Percentiles rank a stretch among this genome's conserved stretches.
Evolutionary conservation across 192 early-diverging fungal species (phyloP).

Genomic region (Paraglomus brasilianum): DNA sequence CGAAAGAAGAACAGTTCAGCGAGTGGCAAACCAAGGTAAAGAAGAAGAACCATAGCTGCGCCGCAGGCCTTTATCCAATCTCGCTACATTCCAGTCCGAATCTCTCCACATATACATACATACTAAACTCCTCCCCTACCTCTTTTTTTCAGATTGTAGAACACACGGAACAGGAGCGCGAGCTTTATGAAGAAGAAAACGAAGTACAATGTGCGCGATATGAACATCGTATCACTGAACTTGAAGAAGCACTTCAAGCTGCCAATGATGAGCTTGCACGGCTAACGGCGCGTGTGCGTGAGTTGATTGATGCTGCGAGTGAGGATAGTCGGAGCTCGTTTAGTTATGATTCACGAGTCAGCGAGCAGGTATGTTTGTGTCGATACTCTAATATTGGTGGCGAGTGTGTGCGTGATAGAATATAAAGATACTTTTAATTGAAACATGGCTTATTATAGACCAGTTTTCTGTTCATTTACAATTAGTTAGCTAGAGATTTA

Average conservation of each 20-base stretch:
- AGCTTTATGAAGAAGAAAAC: conserved; percentile 8
- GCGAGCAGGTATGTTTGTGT: too few relatives aligned
- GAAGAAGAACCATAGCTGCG: background rate
- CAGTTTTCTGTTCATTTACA: too few relatives aligned
- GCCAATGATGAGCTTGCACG: conserved; percentile 31
- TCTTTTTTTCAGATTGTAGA: conserved; percentile 14
- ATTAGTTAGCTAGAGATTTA: too few relatives aligned
- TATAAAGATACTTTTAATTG: too few relatives aligned
- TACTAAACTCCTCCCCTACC: background rate
- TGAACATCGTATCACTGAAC: conserved; percentile 8
- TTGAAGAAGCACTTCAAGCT: conserved; percentile 29
- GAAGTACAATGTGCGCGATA: background rate
- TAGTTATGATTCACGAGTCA: too few relatives aligned
- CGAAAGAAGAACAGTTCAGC: conserved; percentile 26
- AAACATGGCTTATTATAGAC: too few relatives aligned
- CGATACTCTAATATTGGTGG: too few relatives aligned
- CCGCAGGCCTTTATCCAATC: too few relatives aligned
- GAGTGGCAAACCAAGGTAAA: conserved; percentile 22
- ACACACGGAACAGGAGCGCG: conserved; percentile 20
- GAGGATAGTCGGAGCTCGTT: conserved; percentile 5
- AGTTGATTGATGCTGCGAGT: conserved; percentile 6
- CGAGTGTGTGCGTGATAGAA: too few relatives aligned
- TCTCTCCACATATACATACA: too few relatives aligned
- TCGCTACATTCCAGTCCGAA: too few relatives aligned
- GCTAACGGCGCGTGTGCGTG: conserved; percentile 19